Evolutionary conservation across 257 asterid species (phyloP), one percentile per base, ranked within the genome.

Genomic region (Solanum sitiens): DNA sequence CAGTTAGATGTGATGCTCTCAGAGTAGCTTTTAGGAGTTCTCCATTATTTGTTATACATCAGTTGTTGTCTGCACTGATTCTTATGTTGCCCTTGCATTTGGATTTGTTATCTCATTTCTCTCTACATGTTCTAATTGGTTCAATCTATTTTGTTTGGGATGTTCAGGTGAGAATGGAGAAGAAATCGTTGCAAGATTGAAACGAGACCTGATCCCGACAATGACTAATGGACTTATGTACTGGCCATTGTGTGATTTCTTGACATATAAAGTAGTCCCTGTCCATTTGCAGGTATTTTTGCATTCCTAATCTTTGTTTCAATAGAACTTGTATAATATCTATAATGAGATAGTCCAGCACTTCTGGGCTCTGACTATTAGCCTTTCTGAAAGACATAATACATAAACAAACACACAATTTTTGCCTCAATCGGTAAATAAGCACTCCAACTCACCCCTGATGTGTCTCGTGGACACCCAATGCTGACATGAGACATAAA

Each of bases 201-300:
- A 91, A 88, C 92, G 98, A n/a, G 98, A 96, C 86, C 89, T 95
- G 89, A 88, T 96, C 87, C 98, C 99, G 1, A 95, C 98, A 74
- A 83, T 94, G 92, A 84, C 90, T 83, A 93, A 90, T 40, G 99
- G 98, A 71, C 94, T 95, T 68, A 74, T 96, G 87, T 94, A 88
- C 92, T 96, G 98, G 99, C 99, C 99, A 20, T 9, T 93, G 14
- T 96, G 99, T 75, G 99, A 96, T 88, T 94, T 95, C 93, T 71
- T 96, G 83, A 95, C 98, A 33, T 95, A 88, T 93, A 96, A 92
- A 93, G 83, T 92, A 89, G 84, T 96, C 91, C 98, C 98, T 7
- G 94, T 95, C 87, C 98, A 93, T 91, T 92, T 96, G 68, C 98
- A 94, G 98, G 99, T 96, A 40, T 71, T 86, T 71, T 86, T 20